Base-by-base conservation (phyloP, 805 yeast species). In the Isabelozyma rhagii region DNA sequence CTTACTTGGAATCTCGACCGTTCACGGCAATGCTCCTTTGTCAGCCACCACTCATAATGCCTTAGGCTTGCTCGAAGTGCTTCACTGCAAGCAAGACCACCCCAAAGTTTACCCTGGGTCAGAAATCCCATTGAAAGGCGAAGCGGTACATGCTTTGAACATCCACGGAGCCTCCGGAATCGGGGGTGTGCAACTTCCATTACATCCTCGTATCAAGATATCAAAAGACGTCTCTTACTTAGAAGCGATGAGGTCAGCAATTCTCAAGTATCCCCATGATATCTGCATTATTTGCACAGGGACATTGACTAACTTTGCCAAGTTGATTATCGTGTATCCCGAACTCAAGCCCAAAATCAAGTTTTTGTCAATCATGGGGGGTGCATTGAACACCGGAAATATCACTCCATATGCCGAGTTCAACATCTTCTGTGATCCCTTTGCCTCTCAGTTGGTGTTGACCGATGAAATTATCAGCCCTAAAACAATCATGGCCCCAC, bases 131-230 rank as follows among this genome's bases (percentile, higher is more conserved):
- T 66, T 87, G 57, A 67, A 61, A 1, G 76, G 82, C 9, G 66
- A 68, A 6, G 77, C 83, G 0, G 64, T 67, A 17, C 71, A 66
- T 56, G 89, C 94, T 4, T 78, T 82, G 5, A 79, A 80, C 44
- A 80, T 87, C 21, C 96, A 88, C 59, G 96, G 97, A 0, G 69
- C 65, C 36, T 71, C 85, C 1, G 97, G 97, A 0, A 68, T 90
- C 18, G 93, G 89, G 44, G 96, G 94, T n/a, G 81, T 87, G 0
- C 66, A 71, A 2, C 61, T 85, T 29, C 75, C 90, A 4, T 85
- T 87, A 1, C 54, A 51, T 13, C 79, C 90, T 0, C 57, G 56
- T 0, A 60, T 69, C 36, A 41, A 47, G 40, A 8, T 42, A 8
- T n/a, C 45, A 11, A 44, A 28, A 5, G 74, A 69, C 44, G 50